phyloP scores from a whole-genome alignment of 306 rosid species.

The Purshia tridentata region DNA sequence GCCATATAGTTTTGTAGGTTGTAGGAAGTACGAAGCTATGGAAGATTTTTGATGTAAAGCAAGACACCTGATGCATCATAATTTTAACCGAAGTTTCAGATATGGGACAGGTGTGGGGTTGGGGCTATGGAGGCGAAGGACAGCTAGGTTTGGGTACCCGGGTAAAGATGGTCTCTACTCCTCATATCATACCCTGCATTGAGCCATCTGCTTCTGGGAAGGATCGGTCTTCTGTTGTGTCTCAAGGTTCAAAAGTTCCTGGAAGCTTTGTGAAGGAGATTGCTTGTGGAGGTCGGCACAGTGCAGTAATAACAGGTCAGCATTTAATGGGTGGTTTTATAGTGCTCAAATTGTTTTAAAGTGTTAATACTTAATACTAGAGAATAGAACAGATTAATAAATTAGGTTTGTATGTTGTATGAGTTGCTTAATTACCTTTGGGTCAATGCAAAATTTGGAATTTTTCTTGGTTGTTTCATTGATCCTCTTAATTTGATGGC shows the following conservation, averaged over 20 bases:
- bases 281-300: slow-evolving; percentile 96
- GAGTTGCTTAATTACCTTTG: background rate
- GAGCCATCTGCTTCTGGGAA: slow-evolving; percentile 56
- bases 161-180: slow-evolving; percentile 80
- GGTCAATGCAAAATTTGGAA: background rate
- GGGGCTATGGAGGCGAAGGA: slow-evolving; percentile 99
- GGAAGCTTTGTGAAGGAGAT: slow-evolving; percentile 72
- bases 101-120: slow-evolving; percentile 99
- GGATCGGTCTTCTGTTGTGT: slow-evolving; percentile 45
- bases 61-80: slow-evolving; percentile 78
- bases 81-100: slow-evolving; percentile 89
- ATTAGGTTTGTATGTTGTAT: background rate
- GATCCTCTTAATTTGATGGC: background rate
- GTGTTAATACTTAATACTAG: background rate
- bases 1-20: slow-evolving; percentile 84
- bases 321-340: slow-evolving; percentile 3
- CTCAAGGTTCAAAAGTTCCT: slow-evolving; percentile 50
- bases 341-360: slow-evolving; percentile 1
- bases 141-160: slow-evolving; percentile 96
- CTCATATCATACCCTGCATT: slow-evolving; percentile 72
- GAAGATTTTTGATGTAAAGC: slow-evolving; percentile 84
- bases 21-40: slow-evolving; percentile 73
- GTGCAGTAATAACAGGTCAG: slow-evolving; percentile 78
- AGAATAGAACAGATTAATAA: background rate
- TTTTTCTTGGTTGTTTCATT: slow-evolving; percentile 1